Evolutionary conservation across 192 early-diverging fungal genomes (phyloP).

Genomic region (Backusella tuberculispora): DNA sequence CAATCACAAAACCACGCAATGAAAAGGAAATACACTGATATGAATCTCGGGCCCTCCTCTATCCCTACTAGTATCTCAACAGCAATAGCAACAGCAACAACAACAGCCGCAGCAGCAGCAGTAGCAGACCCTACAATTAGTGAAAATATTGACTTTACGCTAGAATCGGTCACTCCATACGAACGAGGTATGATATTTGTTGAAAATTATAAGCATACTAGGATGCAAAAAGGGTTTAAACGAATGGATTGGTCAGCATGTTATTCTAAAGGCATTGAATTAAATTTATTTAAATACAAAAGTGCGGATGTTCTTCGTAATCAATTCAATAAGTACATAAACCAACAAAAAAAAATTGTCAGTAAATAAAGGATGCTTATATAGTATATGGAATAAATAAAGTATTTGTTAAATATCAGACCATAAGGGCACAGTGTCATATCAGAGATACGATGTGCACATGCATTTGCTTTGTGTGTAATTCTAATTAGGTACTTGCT

Average conservation of each 20-base stretch:
- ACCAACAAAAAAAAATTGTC: neutral
- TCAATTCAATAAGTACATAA: slow-evolving; percentile 1
- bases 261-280: neutral
- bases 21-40: slow-evolving; percentile 18
- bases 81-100: slow-evolving; percentile 9
- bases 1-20: neutral
- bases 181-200: slow-evolving; percentile 13
- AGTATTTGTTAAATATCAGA: slow-evolving; percentile 1
- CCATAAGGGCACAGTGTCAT: neutral
- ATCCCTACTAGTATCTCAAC: slow-evolving; percentile 21
- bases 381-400: neutral
- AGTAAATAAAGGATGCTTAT: slow-evolving; percentile 1
- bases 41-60: slow-evolving; percentile 11
- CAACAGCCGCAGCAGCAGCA: neutral
- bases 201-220: slow-evolving; percentile 15
- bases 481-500: neutral
- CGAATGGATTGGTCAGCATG: neutral
- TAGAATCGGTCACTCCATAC: slow-evolving; percentile 21
- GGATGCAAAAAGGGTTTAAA: slow-evolving; percentile 24
- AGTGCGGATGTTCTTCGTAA: neutral
- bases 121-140: slow-evolving; percentile 16
- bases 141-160: slow-evolving; percentile 21
- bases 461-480: neutral
- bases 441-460: neutral
- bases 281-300: slow-evolving; percentile 5